Evolutionary conservation across 108 stramenopile species (phyloP), one percentile per base, ranked within the genome.

Genomic region (Bacterosira constricta): DNA sequence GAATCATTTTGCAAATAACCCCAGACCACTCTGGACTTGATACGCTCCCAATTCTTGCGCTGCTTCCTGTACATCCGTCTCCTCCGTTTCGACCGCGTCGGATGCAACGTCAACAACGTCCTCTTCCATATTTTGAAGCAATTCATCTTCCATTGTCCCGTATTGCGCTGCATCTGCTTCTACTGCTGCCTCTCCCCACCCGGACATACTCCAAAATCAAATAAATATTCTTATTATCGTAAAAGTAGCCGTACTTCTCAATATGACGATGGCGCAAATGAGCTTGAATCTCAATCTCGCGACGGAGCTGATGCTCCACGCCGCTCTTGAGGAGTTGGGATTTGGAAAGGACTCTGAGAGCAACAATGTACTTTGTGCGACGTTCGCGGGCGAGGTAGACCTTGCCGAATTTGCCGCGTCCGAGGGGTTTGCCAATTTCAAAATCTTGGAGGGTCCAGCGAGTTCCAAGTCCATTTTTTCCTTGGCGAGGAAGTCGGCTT

Each of bases 201-300:
- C n/a, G n/a, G n/a, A n/a, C n/a, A n/a, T n/a, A n/a, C n/a, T n/a
- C n/a, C 8, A 99, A 85, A 67, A 99, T 98, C 20, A 99, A 81
- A 76, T 98, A 99, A 59, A 99, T 97, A 53, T 97, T 89, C 64
- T 92, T 96, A 23, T 90, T 86, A 75, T 99, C 99, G 60, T 90
- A 98, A 71, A 99, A 99, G 80, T 97, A 99, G 26, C 98, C 98
- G 60, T 94, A 98, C 90, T 98, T 92, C n/a, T 98, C 82, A 47
- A 99, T 97, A 67, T 98, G 94, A 36, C 86, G 80, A 66, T 99
- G 96, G 12, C 98, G 83, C 44, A 99, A 80, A 63, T 99, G 96
- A 6, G 91, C 88, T 80, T 99, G 99, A 56, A 99, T 99, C 88
- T 99, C 99, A 56, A 99, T 98, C 87, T 99, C 99, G 13, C 98